These are phyloP conservation scores for Barnettozyma vustinii DNA, from an alignment of 805 yeast genomes.

Conservation along the genomic window DNA sequence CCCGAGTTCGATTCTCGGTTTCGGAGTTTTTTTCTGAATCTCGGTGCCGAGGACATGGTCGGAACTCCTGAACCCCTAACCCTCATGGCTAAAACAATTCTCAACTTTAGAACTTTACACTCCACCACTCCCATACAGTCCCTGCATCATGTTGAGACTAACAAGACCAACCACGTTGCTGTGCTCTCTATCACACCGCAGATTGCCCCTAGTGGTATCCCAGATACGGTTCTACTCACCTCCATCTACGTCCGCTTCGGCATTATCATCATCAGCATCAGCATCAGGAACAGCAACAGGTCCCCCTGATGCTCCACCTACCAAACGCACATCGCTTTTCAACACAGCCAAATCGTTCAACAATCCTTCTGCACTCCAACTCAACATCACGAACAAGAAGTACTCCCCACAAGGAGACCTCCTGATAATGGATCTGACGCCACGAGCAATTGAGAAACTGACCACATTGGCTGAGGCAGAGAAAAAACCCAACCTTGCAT, in stretches of 20 bases:
- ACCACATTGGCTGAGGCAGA: slow-evolving; percentile 48
- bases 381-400: slow-evolving; percentile 20
- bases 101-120: not conserved
- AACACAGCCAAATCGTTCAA: slow-evolving; percentile 12
- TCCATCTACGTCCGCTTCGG: not conserved
- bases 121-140: not conserved
- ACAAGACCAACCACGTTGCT: not conserved
- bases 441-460: slow-evolving; percentile 43
- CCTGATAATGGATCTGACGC: slow-evolving; percentile 30
- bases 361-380: not conserved
- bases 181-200: not conserved
- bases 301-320: not conserved
- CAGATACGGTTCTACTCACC: not conserved
- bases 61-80: not conserved
- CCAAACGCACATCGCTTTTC: slow-evolving; percentile 8
- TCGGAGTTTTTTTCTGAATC: not conserved
- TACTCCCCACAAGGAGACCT: slow-evolving; percentile 30
- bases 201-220: not conserved
- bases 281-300: not conserved
- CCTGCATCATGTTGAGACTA: not conserved
- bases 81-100: not conserved
- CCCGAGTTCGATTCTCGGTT: slow-evolving; percentile 2
- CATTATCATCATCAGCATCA: not conserved
- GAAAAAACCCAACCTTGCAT: slow-evolving; percentile 51
- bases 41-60: not conserved